These are phyloP conservation scores for Tylopilus vinaceipallidus DNA, from an alignment of 768 basidiomycete genomes.

Conservation along the genomic window DNA sequence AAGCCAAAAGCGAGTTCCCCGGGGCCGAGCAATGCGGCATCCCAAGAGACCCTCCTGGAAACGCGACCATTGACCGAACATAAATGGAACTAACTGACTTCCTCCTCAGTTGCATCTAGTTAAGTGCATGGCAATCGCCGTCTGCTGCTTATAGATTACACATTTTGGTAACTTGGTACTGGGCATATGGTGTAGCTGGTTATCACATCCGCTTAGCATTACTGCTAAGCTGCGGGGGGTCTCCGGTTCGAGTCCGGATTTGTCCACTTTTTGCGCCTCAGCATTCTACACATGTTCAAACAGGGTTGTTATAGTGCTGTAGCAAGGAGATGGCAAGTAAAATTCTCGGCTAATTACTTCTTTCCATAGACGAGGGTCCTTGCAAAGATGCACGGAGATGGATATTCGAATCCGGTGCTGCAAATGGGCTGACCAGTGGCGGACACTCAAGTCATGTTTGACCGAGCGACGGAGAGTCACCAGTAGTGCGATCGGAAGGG, in stretches of 20 bases:
- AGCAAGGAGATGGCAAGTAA: too few relatives aligned
- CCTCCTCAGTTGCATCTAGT: too few relatives aligned
- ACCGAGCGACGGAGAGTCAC: constrained; percentile 19
- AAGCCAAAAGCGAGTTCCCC: constrained; percentile 17
- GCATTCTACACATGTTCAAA: too few relatives aligned
- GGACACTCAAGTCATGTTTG: constrained; percentile 19
- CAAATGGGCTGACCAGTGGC: constrained; percentile 17
- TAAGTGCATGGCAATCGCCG: too few relatives aligned
- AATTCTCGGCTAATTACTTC: constrained; percentile 19
- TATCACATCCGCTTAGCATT: constrained; percentile 42
- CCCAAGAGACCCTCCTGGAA: constrained; percentile 18
- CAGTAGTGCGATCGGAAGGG: constrained; percentile 6
- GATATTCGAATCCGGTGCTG: constrained; percentile 11
- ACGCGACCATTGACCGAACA: too few relatives aligned
- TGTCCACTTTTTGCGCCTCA: constrained; percentile 30
- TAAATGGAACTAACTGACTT: too few relatives aligned
- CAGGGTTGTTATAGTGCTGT: too few relatives aligned
- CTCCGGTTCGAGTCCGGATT: constrained; percentile 41
- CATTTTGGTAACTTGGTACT: too few relatives aligned
- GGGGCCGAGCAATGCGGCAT: constrained; percentile 8
- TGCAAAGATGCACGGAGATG: not conserved
- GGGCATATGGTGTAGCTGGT: constrained; percentile 41
- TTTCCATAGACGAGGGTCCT: constrained; percentile 4
- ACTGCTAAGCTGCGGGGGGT: constrained; percentile 33
- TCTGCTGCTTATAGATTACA: too few relatives aligned